Conservation (phyloP, 306 rosid genomes). For the Cucurbita maxima region DNA sequence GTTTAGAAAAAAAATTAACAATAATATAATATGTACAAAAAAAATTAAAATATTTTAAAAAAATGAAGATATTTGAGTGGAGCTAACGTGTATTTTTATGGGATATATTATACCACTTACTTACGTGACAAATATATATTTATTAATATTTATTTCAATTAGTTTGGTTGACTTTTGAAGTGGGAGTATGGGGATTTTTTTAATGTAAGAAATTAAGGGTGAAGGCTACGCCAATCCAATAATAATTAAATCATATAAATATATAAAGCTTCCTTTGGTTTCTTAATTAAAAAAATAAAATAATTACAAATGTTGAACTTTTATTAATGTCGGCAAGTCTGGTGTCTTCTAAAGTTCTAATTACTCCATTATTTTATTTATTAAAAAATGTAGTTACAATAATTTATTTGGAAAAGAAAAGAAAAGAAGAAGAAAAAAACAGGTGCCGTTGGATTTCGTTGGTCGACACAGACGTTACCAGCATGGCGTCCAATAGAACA, state of each 20-base stretch:
- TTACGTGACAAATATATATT: neutral
- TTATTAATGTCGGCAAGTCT: neutral
- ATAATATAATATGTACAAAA: neutral
- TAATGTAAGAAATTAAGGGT: too few species aligned
- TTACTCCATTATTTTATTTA: too few species aligned
- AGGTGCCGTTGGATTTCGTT: neutral
- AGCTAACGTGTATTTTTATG: neutral
- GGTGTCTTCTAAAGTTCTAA: neutral
- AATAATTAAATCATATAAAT: too few species aligned
- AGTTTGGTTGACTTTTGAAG: neutral
- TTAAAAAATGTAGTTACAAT: neutral
- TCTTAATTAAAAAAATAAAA: too few species aligned
- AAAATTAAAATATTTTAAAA: neutral
- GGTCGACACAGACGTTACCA: neutral
- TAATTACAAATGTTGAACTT: too few species aligned
- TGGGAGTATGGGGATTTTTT: too few species aligned
- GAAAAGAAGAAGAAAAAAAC: neutral
- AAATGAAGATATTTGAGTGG: neutral
- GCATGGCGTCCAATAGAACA: neutral
- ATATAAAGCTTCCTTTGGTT: too few species aligned
- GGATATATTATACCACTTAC: neutral
- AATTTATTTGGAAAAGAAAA: neutral
- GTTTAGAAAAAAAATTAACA: neutral
- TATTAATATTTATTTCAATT: neutral
- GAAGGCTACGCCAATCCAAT: too few species aligned